These are phyloP conservation scores for Cyamopsis tetragonoloba DNA, from an alignment of 306 rosid genomes.

Conservation along the genomic window DNA sequence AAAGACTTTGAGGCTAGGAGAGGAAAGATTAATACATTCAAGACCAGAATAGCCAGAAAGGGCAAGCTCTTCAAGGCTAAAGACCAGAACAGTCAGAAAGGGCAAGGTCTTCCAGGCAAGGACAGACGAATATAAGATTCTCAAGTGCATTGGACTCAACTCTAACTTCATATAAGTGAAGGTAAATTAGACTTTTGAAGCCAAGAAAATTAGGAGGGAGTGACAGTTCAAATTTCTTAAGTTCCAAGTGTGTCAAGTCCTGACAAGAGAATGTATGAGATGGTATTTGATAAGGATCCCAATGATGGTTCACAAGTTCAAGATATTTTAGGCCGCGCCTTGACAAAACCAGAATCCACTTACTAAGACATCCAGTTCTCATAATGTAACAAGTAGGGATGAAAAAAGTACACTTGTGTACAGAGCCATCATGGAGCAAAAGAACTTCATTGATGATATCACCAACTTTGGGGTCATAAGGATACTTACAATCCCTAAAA, in stretches of 20 bases:
- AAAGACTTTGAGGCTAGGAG: background rate
- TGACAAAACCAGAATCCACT: conserved; percentile 22
- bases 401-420: background rate
- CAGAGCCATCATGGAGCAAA: background rate
- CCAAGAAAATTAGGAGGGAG: background rate
- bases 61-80: too few species aligned
- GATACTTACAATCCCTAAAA: background rate
- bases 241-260: background rate
- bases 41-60: too few species aligned
- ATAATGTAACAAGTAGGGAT: fast-evolving
- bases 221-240: background rate
- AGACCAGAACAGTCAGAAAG: background rate
- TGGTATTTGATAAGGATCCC: background rate
- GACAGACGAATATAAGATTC: conserved; percentile 7
- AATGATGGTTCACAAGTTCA: background rate
- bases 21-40: background rate
- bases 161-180: background rate
- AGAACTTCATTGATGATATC: background rate
- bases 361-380: background rate
- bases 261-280: background rate
- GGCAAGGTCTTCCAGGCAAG: background rate
- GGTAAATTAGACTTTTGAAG: background rate
- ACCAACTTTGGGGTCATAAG: background rate
- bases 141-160: background rate
- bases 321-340: background rate